A percentile compares a stretch with the other conserved stretches of the same genome.
Evolutionary conservation across 495 filamentous ascomycete species (phyloP).

Genomic region (Penicilliopsis zonata): DNA sequence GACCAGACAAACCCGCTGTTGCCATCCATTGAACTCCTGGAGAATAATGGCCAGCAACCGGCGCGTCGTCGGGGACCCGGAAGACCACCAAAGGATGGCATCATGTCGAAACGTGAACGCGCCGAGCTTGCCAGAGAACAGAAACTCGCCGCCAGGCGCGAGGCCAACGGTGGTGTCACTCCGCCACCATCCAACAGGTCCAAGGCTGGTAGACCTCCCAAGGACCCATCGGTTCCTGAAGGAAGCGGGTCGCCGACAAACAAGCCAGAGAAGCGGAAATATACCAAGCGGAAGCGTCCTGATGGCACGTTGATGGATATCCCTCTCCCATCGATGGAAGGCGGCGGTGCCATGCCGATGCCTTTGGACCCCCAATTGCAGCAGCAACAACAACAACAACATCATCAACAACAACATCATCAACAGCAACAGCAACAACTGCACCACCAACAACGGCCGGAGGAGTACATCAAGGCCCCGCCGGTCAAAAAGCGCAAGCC

Average conservation of each 20-base stretch:
- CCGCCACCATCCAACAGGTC: constrained; percentile 37
- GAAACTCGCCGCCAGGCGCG: constrained; percentile 35
- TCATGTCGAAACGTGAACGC: constrained; percentile 81
- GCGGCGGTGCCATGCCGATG: too few species aligned
- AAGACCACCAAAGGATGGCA: constrained; percentile 79
- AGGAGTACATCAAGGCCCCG: constrained; percentile 31
- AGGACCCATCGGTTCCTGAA: constrained; percentile 30
- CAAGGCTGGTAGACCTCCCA: constrained; percentile 45
- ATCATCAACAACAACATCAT: too few species aligned
- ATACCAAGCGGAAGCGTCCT: constrained; percentile 61
- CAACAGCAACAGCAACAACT: too few species aligned
- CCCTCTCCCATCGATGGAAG: constrained; percentile 32
- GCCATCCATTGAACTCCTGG: constrained; percentile 23
- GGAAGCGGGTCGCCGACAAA: constrained; percentile 41
- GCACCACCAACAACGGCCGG: constrained; percentile 26
- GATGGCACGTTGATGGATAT: constrained; percentile 32
- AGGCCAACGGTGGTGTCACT: constrained; percentile 32
- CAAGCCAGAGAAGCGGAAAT: constrained; percentile 64
- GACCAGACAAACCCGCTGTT: constrained; percentile 15
- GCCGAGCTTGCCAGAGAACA: constrained; percentile 53
- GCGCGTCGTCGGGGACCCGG: constrained; percentile 73
- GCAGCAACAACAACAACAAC: too few species aligned
- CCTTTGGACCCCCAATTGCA: too few species aligned
- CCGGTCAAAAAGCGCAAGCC: constrained; percentile 42
- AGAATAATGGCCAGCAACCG: constrained; percentile 26